Percentiles rank a stretch among this genome's conserved stretches.
These are phyloP conservation scores for Candida dajiaensis DNA, from an alignment of 805 yeast species.

Conservation along the genomic window DNA sequence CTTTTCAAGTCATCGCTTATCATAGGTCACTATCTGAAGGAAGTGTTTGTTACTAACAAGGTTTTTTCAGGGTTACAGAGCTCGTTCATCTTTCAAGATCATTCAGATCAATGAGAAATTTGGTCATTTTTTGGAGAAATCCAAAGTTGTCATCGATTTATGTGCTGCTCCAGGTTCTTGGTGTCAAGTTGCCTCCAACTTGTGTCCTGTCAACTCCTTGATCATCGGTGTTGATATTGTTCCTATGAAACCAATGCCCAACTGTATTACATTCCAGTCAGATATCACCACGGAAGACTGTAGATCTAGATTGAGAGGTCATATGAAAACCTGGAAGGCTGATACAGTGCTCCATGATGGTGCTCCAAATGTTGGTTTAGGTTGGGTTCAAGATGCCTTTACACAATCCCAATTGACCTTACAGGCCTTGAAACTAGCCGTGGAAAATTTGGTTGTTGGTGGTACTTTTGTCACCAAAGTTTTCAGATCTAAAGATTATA, in stretches of 20 bases:
- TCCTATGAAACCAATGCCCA: constrained; percentile 94
- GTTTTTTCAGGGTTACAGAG: constrained; percentile 69
- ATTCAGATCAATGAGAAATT: constrained; percentile 93
- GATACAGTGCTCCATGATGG: constrained; percentile 98
- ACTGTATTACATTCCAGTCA: constrained; percentile 88
- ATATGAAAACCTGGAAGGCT: constrained; percentile 98
- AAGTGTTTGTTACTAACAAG: constrained; percentile 4
- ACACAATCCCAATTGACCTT: constrained; percentile 94
- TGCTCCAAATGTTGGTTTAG: constrained; percentile 99
- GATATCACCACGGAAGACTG: constrained; percentile 99
- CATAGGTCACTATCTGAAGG: not conserved
- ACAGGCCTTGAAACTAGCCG: constrained; percentile 91
- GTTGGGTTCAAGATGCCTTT: constrained; percentile 99
- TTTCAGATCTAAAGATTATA: constrained; percentile 98
- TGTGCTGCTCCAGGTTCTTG: constrained; percentile 99
- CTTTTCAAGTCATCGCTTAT: not conserved
- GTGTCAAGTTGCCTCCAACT: constrained; percentile 97
- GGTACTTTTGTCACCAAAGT: constrained; percentile 96
- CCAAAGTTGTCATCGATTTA: constrained; percentile 92
- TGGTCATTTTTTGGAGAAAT: constrained; percentile 90
- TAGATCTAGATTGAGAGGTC: constrained; percentile 87
- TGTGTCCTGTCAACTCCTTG: constrained; percentile 88
- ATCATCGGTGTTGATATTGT: constrained; percentile 99
- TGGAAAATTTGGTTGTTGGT: constrained; percentile 82
- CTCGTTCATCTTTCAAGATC: constrained; percentile 96